A percentile compares a stretch with the other conserved stretches of the same genome.
phyloP scores from a whole-genome alignment of 1,284 basidiomycete species.

The Rhodotorula glutinis region DNA sequence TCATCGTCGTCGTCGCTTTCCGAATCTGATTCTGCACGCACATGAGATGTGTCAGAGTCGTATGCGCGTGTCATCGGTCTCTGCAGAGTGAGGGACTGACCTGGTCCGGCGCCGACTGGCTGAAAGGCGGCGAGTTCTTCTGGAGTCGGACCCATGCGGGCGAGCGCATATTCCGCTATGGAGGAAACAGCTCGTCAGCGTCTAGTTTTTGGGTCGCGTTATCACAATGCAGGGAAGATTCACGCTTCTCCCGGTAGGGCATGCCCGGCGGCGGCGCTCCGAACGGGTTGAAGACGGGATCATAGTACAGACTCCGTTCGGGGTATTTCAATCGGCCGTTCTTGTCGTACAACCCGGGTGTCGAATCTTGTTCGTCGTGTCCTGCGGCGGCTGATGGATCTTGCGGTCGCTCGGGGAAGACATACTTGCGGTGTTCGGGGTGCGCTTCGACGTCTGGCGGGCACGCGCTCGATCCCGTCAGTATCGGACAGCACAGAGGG shows the following conservation, averaged over 20 bases:
- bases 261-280: constrained; percentile 95
- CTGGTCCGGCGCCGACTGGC: not conserved
- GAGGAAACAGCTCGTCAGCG: not conserved
- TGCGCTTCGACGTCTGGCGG: constrained; percentile 78
- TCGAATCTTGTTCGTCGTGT: not conserved
- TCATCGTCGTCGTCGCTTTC: constrained; percentile 41
- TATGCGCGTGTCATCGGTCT: too few relatives aligned
- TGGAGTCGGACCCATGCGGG: constrained; percentile 32
- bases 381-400: not conserved
- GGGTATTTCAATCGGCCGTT: constrained; percentile 36
- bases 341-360: constrained; percentile 32
- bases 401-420: constrained; percentile 31
- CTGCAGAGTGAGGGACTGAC: too few relatives aligned
- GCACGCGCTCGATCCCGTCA: not conserved
- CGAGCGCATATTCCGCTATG: constrained; percentile 25
- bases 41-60: not conserved
- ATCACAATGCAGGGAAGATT: not conserved
- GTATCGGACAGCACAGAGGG: not conserved
- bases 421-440: constrained; percentile 53
- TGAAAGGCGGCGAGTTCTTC: constrained; percentile 39
- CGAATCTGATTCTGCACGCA: not conserved
- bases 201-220: not conserved
- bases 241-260: constrained; percentile 75
- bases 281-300: constrained; percentile 86
- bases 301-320: constrained; percentile 78